Conservation (phyloP, 192 early-diverging fungal genomes). For the Dispira parvispora region DNA sequence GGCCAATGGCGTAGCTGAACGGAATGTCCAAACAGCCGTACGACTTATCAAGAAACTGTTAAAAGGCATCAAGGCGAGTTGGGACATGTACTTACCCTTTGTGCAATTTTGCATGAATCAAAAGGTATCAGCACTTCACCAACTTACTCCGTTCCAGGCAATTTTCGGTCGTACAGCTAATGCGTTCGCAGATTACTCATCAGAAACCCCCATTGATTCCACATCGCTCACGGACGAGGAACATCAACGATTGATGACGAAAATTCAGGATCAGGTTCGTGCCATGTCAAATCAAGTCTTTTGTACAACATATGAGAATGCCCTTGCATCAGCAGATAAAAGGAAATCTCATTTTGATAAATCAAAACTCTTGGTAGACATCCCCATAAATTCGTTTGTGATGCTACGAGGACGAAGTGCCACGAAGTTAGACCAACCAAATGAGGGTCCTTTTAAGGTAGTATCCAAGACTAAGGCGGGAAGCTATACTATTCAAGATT, state of each 20-base stretch:
- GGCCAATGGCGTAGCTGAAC: conserved; percentile 28
- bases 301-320: not conserved
- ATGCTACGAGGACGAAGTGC: conserved; percentile 10
- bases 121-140: conserved; percentile 13
- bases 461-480: conserved; percentile 5
- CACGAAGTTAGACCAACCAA: conserved; percentile 6
- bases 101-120: conserved; percentile 22
- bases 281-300: not conserved
- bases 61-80: conserved; percentile 11
- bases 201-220: not conserved
- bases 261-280: conserved; percentile 9
- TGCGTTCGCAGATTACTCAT: conserved; percentile 16
- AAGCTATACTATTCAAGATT: conserved; percentile 15
- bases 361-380: conserved; percentile 7
- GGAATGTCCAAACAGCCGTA: conserved; percentile 14
- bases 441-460: conserved; percentile 20
- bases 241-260: not conserved
- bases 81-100: conserved; percentile 21
- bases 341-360: conserved; percentile 14
- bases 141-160: conserved; percentile 23
- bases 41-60: conserved; percentile 19
- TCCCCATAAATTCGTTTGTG: conserved; percentile 13
- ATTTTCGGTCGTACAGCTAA: conserved; percentile 25
- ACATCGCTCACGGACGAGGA: conserved; percentile 2
- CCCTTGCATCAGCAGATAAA: conserved; percentile 8